Percentiles rank a stretch among this genome's conserved stretches.
phyloP scores from a whole-genome alignment of 495 filamentous ascomycete species.

The Aspergillus sclerotioniger region DNA sequence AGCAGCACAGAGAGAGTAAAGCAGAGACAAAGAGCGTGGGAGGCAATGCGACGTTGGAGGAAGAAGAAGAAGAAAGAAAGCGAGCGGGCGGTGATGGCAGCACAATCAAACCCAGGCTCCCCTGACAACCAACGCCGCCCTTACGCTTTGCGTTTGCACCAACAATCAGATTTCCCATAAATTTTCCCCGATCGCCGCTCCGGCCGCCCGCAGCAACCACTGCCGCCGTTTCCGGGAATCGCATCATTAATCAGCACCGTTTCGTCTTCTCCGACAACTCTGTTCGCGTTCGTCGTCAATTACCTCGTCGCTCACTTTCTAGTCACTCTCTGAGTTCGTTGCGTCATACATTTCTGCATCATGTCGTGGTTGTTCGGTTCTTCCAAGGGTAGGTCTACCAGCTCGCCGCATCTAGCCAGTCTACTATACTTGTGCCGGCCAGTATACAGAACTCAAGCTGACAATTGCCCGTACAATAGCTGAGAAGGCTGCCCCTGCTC shows the following conservation, averaged over 20 bases:
- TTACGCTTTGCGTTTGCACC: not conserved
- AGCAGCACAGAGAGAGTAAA: not conserved
- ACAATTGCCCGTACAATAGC: slow-evolving; percentile 16
- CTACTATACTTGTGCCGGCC: not conserved
- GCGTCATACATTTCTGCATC: slow-evolving; percentile 5
- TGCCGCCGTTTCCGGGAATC: slow-evolving; percentile 16
- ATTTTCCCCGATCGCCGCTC: slow-evolving; percentile 17
- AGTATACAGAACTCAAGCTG: not conserved
- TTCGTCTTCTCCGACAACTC: not conserved
- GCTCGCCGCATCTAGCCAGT: slow-evolving; percentile 6
- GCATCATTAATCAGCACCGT: slow-evolving; percentile 25
- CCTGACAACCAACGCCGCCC: slow-evolving; percentile 6
- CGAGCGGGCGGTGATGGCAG: not conserved
- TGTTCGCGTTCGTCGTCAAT: not conserved
- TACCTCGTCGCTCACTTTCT: not conserved
- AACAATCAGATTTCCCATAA: too few relatives aligned
- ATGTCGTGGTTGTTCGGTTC: slow-evolving; percentile 46
- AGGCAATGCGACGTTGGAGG: not conserved
- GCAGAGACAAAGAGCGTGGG: not conserved
- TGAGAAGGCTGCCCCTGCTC: slow-evolving; percentile 25
- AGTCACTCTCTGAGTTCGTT: not conserved
- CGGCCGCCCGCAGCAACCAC: slow-evolving; percentile 21
- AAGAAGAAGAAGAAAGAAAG: not conserved
- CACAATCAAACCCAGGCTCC: slow-evolving; percentile 2
- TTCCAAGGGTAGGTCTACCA: slow-evolving; percentile 33